Evolutionary conservation across 2,329 filamentous ascomycete species (phyloP), one percentile per base, ranked within the genome.

Genomic region (Microsporum ferrugineum): DNA sequence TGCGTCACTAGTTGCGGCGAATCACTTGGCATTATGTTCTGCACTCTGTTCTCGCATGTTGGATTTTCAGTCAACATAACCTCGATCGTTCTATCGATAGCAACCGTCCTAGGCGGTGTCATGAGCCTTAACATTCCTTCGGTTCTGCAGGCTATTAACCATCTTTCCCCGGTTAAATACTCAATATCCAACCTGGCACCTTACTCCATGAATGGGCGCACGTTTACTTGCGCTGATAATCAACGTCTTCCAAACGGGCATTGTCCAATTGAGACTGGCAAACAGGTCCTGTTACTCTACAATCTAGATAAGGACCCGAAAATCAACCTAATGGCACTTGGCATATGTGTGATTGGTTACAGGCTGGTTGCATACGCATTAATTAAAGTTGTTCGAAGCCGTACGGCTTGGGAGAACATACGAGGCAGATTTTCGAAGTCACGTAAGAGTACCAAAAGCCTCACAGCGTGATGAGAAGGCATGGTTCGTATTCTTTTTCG

Each of bases 21-120:
- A 75, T 87, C 84, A 59, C 69, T 91, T 0, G 88, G 88, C 0
- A 90, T 91, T 68, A 84, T 89, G 75, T 91, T 91, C 77, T 89
- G 89, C 74, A 90, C 87, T 0, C 74, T 91, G 6, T 88, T 90
- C 70, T 75, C 76, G 38, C 87, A 91, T 68, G 88, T 86, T 0
- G 88, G 88, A 1, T 91, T 91, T 70, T 86, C 87, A 0, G 83
- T 91, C 62, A 89, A 88, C 66, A 73, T 89, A 61, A 89, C 86
- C 65, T 84, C 82, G 0, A 80, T 89, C 47, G 77, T 91, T 17
- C 77, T 91, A 2, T 85, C 84, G 0, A 81, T 91, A 5, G 84
- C 87, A 0, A 86, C 86, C 66, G 81, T 84, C 68, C 88, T 91
- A 80, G 82, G 82, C 0, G 88, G 88, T 0, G 78, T 90, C 38